Evolutionary conservation across 345 rosid genomes (phyloP), one percentile per base, ranked within the genome.

Genomic region (Turnera subulata): DNA sequence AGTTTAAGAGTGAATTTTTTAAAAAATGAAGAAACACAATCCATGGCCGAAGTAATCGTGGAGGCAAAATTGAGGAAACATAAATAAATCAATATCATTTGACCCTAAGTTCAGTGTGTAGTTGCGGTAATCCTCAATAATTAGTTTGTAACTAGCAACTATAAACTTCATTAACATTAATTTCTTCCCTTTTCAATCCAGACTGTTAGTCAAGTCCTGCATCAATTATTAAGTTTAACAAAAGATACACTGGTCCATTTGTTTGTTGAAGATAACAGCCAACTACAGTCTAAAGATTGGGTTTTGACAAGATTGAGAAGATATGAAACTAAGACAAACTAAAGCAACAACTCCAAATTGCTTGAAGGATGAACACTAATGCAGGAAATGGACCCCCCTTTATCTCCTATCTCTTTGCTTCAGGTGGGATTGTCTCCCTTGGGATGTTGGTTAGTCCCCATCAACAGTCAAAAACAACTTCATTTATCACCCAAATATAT

Each of bases 341-440:
- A 40, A 32, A 53, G 51, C 68, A 59, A 59, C 17, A 35, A 59
- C 44, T 46, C 24, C 19, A 12, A 50, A 32, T 50, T 54, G 58
- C 33, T 32, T 49, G 6, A 11, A 29, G 6, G 4, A 48, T 64
- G 53, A 64, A 15, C 19, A 26, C 44, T 40, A 24, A 18, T 64
- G 11, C 46, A 24, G 64, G 39, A 13, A 49, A 53, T 58, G 70
- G 79, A 63, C 63, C 75, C 68, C 76, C 35, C 35, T 3, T 29
- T 29, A n/a, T n/a, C n/a, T 23, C 38, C 40, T 56, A 55, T 53
- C 40, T 51, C 42, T 3, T 15, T 26, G n/a, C 42, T 60, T 68
- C 75, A 75, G 56, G 77, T 78, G 79, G 75, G 66, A 33, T 51
- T 78, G 82, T 75, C 77, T 26, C 63, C 56, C 42, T 54, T 18